Evolutionary conservation across 2,329 filamentous ascomycete genomes (phyloP), one percentile per base, ranked within the genome.

Genomic region (Aspergillus ruber): DNA sequence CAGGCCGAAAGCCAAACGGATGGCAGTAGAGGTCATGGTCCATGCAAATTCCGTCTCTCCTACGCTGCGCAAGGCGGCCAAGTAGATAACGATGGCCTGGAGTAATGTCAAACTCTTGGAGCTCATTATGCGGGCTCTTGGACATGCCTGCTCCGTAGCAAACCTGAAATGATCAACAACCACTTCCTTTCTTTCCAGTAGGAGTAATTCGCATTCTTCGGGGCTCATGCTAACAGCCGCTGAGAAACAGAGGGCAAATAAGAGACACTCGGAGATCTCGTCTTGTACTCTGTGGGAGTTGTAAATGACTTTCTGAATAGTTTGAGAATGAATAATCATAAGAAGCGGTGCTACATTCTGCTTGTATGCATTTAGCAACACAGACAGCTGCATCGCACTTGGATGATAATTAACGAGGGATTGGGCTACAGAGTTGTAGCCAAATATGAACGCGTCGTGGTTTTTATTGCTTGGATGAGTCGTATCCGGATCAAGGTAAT

Each of bases 1-100:
- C 20, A 82, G 66, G 8, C 74, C 72, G 27, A 78, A 75, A 12
- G 71, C 76, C 58, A 81, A 78, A 5, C 78, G 69, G 15, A 82
- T 76, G n/a, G 57, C 41, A 7, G 60, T 42, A 52, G 56, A 29
- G 13, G 75, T 79, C 57, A 83, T 62, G 7, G 79, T 80, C 80
- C 80, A 83, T 25, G 71, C 65, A 40, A 67, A 70, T 13, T 67
- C 35, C n/a, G 46, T 49, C 20, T 57, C 52, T 13, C 48, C 49
- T 5, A 40, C 10, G 1, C 40, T 36, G 15, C 54, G 54, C 1
- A 51, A 35, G 44, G 53, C 54, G 7, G 54, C 32, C 7, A 58
- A 41, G 27, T 50, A 59, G 0, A 58, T n/a, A 0, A 54, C 53
- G 0, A 55, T 53, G 0, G 54, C 55, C 20, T 59, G 56, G 5